A percentile compares a stretch with the other conserved stretches of the same genome.
These are phyloP conservation scores for Xylariales sp. DNA, from an alignment of 2,329 filamentous ascomycete genomes.

Conservation along the genomic window DNA sequence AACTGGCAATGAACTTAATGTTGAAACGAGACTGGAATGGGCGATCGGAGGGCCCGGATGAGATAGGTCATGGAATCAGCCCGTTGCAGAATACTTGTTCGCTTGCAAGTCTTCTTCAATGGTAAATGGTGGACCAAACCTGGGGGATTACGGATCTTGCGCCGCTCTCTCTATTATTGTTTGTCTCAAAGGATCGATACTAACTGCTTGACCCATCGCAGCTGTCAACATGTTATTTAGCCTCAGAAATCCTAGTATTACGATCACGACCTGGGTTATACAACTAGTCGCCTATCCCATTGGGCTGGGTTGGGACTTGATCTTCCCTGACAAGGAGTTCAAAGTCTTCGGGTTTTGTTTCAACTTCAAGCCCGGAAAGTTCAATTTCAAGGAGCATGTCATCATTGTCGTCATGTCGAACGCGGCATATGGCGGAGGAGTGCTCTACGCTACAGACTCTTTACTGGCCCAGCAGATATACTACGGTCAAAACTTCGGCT, in stretches of 20 bases:
- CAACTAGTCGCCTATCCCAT: slow-evolving; percentile 50
- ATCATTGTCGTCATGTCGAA: slow-evolving; percentile 57
- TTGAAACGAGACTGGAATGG: no score
- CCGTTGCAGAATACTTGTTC: no score
- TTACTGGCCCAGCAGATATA: slow-evolving; percentile 50
- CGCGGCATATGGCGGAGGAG: slow-evolving; percentile 54
- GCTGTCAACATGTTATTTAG: slow-evolving; percentile 51
- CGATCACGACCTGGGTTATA: slow-evolving; percentile 49
- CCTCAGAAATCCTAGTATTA: slow-evolving; percentile 44
- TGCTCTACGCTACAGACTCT: slow-evolving; percentile 51
- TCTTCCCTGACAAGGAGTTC: slow-evolving; percentile 29
- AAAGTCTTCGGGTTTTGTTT: slow-evolving; percentile 29
- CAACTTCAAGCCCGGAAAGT: slow-evolving; percentile 35
- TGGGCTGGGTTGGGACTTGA: slow-evolving; percentile 29
- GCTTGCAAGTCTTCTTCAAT: no score
- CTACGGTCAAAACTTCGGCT: slow-evolving; percentile 53
- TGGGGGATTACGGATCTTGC: no score
- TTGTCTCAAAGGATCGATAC: no score
- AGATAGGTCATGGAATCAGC: no score
- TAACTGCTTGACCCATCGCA: no score
- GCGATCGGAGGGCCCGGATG: no score
- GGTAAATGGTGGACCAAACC: no score
- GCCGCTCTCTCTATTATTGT: no score
- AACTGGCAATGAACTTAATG: no score
- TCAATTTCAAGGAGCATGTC: slow-evolving; percentile 34